phyloP scores from a whole-genome alignment of 352 stramenopile genomes.

The Globisporangium nagaii region DNA sequence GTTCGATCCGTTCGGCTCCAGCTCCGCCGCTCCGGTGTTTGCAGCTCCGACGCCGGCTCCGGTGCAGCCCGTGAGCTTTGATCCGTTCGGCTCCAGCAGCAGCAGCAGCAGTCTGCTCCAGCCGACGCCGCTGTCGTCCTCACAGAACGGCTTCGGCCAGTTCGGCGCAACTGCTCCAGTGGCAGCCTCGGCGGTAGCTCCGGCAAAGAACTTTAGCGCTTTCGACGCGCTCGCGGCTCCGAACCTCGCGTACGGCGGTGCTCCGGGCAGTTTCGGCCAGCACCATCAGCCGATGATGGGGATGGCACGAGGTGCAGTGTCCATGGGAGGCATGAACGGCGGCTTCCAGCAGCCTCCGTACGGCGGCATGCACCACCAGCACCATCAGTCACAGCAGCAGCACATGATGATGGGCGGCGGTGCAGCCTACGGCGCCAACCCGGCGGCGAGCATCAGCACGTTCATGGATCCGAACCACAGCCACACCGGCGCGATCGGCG shows the following conservation, averaged over 20 bases:
- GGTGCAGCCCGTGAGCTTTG: slow-evolving; percentile 5
- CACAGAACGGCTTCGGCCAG: slow-evolving; percentile 3
- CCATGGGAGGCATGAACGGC: slow-evolving; percentile 28
- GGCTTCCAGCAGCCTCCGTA: slow-evolving; percentile 13
- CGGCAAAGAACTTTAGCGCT: slow-evolving; percentile 46
- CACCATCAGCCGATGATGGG: slow-evolving; percentile 22
- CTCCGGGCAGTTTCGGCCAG: slow-evolving; percentile 20
- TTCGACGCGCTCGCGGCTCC: slow-evolving; percentile 48
- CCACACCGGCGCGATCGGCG: background rate
- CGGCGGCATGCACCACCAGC: slow-evolving; percentile 6
- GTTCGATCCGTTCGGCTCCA: slow-evolving; percentile 27
- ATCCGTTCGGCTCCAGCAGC: slow-evolving; percentile 2
- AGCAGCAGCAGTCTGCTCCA: background rate
- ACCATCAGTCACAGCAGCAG: slow-evolving; percentile 22
- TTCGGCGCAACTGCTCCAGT: slow-evolving; percentile 9
- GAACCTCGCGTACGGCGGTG: slow-evolving; percentile 15
- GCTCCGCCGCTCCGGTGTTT: slow-evolving; percentile 12
- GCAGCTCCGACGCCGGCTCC: slow-evolving; percentile 9
- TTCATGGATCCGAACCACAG: slow-evolving; percentile 34
- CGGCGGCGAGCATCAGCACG: slow-evolving; percentile 36
- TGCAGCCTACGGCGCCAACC: slow-evolving; percentile 10
- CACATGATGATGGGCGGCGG: slow-evolving; percentile 23
- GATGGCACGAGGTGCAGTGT: slow-evolving; percentile 16
- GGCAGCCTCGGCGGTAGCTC: slow-evolving; percentile 6
- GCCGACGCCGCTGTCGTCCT: background rate